Evolutionary conservation across 306 rosid species (phyloP).

Genomic region (Vachellia collinsii): DNA sequence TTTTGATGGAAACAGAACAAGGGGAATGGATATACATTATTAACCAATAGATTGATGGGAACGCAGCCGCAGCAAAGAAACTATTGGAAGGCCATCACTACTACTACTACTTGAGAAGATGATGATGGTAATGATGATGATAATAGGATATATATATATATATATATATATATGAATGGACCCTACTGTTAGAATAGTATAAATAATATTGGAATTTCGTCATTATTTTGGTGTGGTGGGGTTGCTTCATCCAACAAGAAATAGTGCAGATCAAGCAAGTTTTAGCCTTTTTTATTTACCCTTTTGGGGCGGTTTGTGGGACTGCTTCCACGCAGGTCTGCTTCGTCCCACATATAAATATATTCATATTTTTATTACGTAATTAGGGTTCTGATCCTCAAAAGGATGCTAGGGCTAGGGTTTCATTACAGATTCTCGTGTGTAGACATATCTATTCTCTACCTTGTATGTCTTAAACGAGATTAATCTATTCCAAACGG

Average conservation of each 20-base stretch:
- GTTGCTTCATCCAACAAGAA: constrained; percentile 77
- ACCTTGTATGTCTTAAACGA: too few species aligned
- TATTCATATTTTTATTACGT: constrained; percentile 31
- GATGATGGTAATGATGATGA: background rate
- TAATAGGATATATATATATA: background rate
- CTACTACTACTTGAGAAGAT: background rate
- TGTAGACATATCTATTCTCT: too few species aligned
- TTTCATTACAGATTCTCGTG: background rate
- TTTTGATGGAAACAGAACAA: background rate
- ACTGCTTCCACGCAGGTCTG: constrained; percentile 56
- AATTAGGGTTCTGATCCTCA: background rate
- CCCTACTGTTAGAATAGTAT: constrained; percentile 19
- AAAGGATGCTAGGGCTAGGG: background rate
- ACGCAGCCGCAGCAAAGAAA: constrained; percentile 56
- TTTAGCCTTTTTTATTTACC: constrained; percentile 40
- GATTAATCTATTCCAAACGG: too few species aligned
- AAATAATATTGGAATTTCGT: constrained; percentile 29
- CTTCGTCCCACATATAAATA: constrained; percentile 60
- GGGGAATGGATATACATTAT: constrained; percentile 13
- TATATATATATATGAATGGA: constrained; percentile 12
- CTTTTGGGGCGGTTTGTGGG: constrained; percentile 97
- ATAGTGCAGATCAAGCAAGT: constrained; percentile 77
- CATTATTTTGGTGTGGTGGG: constrained; percentile 68
- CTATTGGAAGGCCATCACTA: constrained; percentile 45
- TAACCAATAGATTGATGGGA: constrained; percentile 53